These are phyloP conservation scores for Gnomoniopsis smithogilvyi DNA, from an alignment of 2,329 filamentous ascomycete genomes.

Conservation along the genomic window DNA sequence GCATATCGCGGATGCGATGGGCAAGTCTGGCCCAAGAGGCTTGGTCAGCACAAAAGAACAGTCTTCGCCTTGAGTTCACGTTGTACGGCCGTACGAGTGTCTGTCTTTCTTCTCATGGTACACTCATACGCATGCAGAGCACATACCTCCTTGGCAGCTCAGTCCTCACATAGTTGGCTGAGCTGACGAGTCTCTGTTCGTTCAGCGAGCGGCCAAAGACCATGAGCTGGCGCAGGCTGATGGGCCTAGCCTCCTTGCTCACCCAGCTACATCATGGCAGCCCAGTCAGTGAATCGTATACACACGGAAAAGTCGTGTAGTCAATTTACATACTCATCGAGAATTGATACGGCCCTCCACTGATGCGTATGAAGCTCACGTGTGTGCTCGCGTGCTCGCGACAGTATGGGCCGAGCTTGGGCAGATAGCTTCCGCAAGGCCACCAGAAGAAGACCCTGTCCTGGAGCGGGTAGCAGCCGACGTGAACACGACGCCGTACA, in stretches of 20 bases:
- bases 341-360: slow-evolving; percentile 62
- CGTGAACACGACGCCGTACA: background rate
- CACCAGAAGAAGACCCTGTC: background rate
- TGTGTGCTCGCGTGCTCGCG: slow-evolving; percentile 10
- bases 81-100: background rate
- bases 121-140: background rate
- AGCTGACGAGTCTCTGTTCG: slow-evolving; percentile 83
- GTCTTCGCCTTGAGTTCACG: background rate
- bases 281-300: background rate
- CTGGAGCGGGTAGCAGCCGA: background rate
- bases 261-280: slow-evolving; percentile 71
- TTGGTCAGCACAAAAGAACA: background rate
- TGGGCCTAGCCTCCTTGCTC: slow-evolving; percentile 85
- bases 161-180: slow-evolving; percentile 94
- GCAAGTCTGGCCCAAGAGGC: slow-evolving; percentile 62
- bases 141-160: slow-evolving; percentile 80
- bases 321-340: slow-evolving; percentile 56
- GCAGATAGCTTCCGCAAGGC: background rate
- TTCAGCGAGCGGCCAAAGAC: slow-evolving; percentile 95
- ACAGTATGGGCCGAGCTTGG: background rate
- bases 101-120: background rate
- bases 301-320: background rate
- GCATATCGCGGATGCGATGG: slow-evolving; percentile 94
- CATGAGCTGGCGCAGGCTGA: slow-evolving; percentile 92
- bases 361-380: slow-evolving; percentile 33